A percentile compares a stretch with the other conserved stretches of the same genome.
Conservation (phyloP, 768 basidiomycete species). For the Melanogaster broomeanus region DNA sequence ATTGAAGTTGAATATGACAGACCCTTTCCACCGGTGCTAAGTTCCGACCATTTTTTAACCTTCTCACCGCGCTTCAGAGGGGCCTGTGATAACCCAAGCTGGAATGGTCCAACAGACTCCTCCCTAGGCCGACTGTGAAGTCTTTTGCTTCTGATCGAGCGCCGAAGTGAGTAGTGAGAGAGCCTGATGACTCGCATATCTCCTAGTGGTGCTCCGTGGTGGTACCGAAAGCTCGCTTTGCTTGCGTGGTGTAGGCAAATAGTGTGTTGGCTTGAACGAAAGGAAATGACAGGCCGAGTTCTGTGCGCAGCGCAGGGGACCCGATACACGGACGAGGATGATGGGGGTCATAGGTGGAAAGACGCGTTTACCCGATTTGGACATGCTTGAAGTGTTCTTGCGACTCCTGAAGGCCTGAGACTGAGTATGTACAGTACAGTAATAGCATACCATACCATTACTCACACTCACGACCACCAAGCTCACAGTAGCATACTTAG, state of each 20-base stretch:
- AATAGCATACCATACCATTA: too few relatives aligned
- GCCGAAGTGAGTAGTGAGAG: constrained; percentile 63
- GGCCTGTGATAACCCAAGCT: constrained; percentile 64
- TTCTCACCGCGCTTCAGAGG: constrained; percentile 54
- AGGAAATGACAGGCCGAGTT: neutral
- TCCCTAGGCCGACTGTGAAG: constrained; percentile 39
- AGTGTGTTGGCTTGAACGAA: neutral
- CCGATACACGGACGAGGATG: constrained; percentile 6
- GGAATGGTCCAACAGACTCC: constrained; percentile 77
- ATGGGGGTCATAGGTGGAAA: neutral
- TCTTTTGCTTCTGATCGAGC: constrained; percentile 57
- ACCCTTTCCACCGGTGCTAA: constrained; percentile 80
- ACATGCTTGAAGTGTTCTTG: neutral
- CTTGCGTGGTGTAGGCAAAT: neutral
- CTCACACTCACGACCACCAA: neutral
- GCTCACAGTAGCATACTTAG: neutral
- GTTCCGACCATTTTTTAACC: constrained; percentile 76
- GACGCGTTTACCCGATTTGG: constrained; percentile 7
- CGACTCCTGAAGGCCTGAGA: too few relatives aligned
- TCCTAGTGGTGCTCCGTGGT: constrained; percentile 14
- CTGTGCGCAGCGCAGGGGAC: constrained; percentile 2
- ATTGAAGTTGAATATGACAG: constrained; percentile 14
- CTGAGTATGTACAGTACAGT: too few relatives aligned
- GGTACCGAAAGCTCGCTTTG: neutral
- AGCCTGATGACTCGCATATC: constrained; percentile 51